These are phyloP conservation scores for Nitzschia palea DNA, from an alignment of 108 stramenopile species.

Conservation along the genomic window DNA sequence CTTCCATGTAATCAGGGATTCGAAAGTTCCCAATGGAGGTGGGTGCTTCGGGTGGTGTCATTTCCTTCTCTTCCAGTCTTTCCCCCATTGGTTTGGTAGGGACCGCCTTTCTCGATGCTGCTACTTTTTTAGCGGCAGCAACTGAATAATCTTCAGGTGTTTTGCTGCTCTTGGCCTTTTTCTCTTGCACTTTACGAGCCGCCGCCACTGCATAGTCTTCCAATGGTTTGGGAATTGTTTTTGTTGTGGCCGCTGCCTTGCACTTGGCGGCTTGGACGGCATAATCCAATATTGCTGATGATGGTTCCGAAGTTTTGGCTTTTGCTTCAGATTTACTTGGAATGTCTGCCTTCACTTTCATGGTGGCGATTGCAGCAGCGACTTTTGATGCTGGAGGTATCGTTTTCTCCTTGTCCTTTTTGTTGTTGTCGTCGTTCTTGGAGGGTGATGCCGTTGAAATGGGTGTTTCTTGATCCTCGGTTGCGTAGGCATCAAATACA, in stretches of 20 bases:
- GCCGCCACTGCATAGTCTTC: slow-evolving; percentile 40
- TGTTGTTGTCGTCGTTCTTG: slow-evolving; percentile 3
- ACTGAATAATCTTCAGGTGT: slow-evolving; percentile 24
- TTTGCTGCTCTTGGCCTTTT: slow-evolving; percentile 8
- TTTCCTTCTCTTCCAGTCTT: no score
- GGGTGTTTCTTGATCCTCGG: not conserved
- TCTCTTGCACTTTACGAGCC: slow-evolving; percentile 32
- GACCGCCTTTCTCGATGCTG: slow-evolving; percentile 19
- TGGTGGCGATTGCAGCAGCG: slow-evolving; percentile 1
- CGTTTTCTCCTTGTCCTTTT: slow-evolving; percentile 4
- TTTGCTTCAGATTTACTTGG: slow-evolving; percentile 3
- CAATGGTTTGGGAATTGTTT: slow-evolving; percentile 16
- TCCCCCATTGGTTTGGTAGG: not conserved
- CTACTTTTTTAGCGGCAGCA: slow-evolving; percentile 26
- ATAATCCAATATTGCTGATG: slow-evolving; percentile 49
- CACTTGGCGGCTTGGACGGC: slow-evolving; percentile 67
- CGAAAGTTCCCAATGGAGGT: slow-evolving; percentile 1
- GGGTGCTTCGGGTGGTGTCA: not conserved
- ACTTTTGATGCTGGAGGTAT: not conserved
- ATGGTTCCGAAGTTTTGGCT: slow-evolving; percentile 27
- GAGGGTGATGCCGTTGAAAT: not conserved
- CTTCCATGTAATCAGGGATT: slow-evolving; percentile 15
- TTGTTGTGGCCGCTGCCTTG: slow-evolving; percentile 31
- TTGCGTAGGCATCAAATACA: slow-evolving; percentile 46
- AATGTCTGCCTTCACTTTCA: not conserved